phyloP scores from a whole-genome alignment of 2,329 filamentous ascomycete species.

The Trichophyton equinum region DNA sequence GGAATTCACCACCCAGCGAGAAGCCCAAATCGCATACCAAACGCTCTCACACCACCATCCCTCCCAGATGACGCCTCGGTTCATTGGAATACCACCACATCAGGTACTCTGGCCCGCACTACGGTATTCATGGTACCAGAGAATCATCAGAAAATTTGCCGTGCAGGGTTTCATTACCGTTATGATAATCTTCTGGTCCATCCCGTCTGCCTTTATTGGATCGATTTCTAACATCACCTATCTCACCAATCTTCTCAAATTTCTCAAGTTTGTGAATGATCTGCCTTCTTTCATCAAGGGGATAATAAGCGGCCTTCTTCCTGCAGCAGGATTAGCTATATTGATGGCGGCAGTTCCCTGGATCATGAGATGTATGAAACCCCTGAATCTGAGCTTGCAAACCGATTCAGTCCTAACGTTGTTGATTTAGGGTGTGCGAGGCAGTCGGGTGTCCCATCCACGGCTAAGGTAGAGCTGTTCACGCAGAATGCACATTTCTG shows the following conservation, averaged over 20 bases:
- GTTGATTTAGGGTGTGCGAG: constrained; percentile 53
- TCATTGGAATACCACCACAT: constrained; percentile 65
- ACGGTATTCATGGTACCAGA: constrained; percentile 70
- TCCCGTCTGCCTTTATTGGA: constrained; percentile 66
- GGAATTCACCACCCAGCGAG: constrained; percentile 69
- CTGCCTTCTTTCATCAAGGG: constrained; percentile 61
- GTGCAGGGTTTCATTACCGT: constrained; percentile 58
- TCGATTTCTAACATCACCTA: constrained; percentile 74
- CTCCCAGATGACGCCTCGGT: constrained; percentile 76
- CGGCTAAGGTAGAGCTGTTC: constrained; percentile 70
- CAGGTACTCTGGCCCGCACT: constrained; percentile 87
- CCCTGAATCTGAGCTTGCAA: background rate
- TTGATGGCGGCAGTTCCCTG: constrained; percentile 79
- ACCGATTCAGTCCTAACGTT: background rate
- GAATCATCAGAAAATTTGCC: constrained; percentile 57
- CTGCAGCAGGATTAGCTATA: constrained; percentile 63
- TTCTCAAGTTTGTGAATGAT: constrained; percentile 60
- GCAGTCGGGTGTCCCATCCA: constrained; percentile 65
- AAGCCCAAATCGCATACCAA: constrained; percentile 77
- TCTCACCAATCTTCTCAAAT: constrained; percentile 42
- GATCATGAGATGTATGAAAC: constrained; percentile 58
- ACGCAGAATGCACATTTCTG: constrained; percentile 81
- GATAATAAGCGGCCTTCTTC: constrained; percentile 71
- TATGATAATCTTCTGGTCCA: constrained; percentile 76
- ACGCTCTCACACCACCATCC: constrained; percentile 73